Conservation (phyloP, 208 protist species). For the Naegleria gruberi region DNA sequence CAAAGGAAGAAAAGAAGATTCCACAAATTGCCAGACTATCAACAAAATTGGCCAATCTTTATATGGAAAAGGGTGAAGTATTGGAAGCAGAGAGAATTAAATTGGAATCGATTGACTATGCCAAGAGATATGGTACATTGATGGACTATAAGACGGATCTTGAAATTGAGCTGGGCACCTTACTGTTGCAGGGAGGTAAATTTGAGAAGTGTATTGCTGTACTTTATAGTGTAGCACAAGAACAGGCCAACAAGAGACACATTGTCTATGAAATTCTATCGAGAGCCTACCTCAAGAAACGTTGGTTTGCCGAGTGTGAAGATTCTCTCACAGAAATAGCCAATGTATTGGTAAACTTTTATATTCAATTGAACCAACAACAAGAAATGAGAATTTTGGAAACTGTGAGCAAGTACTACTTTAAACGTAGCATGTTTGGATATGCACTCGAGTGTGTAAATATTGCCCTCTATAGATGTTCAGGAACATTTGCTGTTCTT, state of each 20-base stretch:
- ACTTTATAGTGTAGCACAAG: not conserved
- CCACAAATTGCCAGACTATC: not conserved
- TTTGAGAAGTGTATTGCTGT: not conserved
- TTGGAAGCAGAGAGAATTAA: not conserved
- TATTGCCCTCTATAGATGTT: not conserved
- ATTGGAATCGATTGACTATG: not conserved
- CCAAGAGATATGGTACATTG: not conserved
- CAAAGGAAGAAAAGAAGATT: not conserved
- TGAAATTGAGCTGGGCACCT: not conserved
- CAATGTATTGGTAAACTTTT: not conserved
- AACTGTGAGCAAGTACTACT: not conserved
- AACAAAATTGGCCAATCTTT: not conserved
- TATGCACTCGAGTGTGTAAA: not conserved
- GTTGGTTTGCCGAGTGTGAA: not conserved
- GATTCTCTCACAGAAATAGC: not conserved
- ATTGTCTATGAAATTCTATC: not conserved
- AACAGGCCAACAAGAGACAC: not conserved
- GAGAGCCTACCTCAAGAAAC: not conserved
- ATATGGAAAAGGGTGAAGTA: not conserved
- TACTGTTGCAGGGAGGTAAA: not conserved
- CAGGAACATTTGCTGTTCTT: not conserved
- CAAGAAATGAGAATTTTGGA: not conserved
- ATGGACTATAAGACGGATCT: not conserved
- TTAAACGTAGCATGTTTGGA: not conserved
- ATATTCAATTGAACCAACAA: not conserved